These are phyloP conservation scores for Solanum megistacrolobum DNA, from an alignment of 257 asterid genomes.

Conservation along the genomic window DNA sequence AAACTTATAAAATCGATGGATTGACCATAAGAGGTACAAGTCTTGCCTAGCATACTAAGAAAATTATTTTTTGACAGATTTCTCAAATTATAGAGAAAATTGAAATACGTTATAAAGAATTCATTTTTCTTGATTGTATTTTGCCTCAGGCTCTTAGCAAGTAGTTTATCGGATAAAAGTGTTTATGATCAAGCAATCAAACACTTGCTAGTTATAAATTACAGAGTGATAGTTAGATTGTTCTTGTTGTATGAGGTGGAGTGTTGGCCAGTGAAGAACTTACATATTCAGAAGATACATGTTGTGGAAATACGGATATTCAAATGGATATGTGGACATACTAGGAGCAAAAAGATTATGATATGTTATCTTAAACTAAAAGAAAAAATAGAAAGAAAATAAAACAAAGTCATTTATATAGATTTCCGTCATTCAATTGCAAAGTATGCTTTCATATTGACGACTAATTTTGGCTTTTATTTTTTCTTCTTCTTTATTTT, in stretches of 20 bases:
- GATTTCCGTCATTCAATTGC: neutral
- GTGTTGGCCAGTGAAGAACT: neutral
- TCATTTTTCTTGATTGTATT: neutral
- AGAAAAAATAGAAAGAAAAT: neutral
- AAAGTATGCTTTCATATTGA: neutral
- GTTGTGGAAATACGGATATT: too few relatives aligned
- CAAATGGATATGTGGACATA: neutral
- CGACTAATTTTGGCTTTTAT: neutral
- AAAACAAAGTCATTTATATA: neutral
- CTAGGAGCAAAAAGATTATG: too few relatives aligned
- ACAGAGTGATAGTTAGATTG: neutral
- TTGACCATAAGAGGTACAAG: neutral
- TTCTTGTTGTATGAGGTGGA: neutral
- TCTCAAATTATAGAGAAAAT: neutral
- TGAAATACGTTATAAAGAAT: neutral
- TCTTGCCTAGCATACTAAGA: neutral
- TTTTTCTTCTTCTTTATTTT: neutral
- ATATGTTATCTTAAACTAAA: neutral
- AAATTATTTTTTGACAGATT: neutral
- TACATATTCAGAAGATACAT: neutral
- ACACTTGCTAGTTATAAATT: too few relatives aligned
- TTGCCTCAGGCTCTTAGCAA: neutral
- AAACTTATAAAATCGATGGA: neutral
- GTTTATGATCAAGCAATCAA: neutral
- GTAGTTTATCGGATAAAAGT: neutral